A percentile compares a stretch with the other conserved stretches of the same genome.
phyloP scores from a whole-genome alignment of 345 rosid species.

The Brassica cretica region DNA sequence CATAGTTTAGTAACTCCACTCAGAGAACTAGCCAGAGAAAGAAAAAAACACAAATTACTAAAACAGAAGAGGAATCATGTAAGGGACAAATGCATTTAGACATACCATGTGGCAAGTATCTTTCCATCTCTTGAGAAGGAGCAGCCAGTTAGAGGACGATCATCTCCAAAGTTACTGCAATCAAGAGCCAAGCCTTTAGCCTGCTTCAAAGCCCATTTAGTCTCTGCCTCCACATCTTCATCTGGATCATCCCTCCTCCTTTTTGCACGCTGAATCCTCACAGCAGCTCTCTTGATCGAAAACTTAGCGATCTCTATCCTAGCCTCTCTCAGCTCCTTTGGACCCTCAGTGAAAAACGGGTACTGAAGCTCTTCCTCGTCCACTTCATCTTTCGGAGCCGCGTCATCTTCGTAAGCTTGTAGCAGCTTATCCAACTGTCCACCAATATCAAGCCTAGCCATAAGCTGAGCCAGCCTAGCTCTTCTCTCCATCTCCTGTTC shows the following conservation, averaged over 20 bases:
- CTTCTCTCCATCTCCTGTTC: constrained; percentile 97
- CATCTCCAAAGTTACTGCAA: constrained; percentile 87
- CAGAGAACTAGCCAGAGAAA: constrained; percentile 54
- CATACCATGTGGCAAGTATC: constrained; percentile 84
- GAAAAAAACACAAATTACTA: constrained; percentile 19
- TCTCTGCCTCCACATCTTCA: constrained; percentile 86
- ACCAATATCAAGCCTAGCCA: constrained; percentile 82
- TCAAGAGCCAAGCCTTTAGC: constrained; percentile 70
- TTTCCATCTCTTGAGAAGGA: constrained; percentile 83
- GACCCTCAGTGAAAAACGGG: constrained; percentile 87
- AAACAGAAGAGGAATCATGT: not conserved
- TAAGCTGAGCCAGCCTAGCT: constrained; percentile 77
- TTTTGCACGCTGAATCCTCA: constrained; percentile 63
- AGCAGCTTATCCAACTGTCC: constrained; percentile 82
- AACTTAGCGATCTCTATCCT: constrained; percentile 75
- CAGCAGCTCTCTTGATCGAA: constrained; percentile 67
- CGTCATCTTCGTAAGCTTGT: constrained; percentile 89
- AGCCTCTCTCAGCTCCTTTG: constrained; percentile 67
- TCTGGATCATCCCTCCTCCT: constrained; percentile 90
- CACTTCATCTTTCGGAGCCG: constrained; percentile 50
- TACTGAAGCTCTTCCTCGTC: constrained; percentile 69
- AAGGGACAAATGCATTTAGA: not conserved
- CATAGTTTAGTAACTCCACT: constrained; percentile 88
- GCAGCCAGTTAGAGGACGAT: constrained; percentile 88
- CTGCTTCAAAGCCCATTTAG: constrained; percentile 68